Evolutionary conservation across 2,329 filamentous ascomycete genomes (phyloP).

Genomic region (Graphiopsis chlorocephala): DNA sequence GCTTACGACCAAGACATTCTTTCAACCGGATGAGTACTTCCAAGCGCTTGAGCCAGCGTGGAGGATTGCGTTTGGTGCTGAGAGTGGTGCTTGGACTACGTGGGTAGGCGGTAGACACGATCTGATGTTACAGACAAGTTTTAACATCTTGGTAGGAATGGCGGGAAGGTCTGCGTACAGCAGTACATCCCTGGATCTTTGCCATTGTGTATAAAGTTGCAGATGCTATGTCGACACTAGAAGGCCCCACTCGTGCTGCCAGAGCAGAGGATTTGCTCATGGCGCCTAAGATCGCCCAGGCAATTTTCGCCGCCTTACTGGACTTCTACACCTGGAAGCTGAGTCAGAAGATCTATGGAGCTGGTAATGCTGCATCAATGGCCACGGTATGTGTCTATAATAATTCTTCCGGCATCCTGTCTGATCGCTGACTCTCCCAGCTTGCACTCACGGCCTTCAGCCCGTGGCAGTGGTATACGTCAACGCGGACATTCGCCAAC

Average conservation of each 20-base stretch:
- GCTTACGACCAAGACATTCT: slow-evolving; percentile 78
- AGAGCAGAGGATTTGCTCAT: slow-evolving; percentile 67
- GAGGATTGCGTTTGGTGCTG: slow-evolving; percentile 75
- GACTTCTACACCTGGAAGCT: slow-evolving; percentile 90
- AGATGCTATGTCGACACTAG: slow-evolving; percentile 54
- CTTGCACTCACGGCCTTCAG: slow-evolving; percentile 69
- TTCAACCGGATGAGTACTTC: slow-evolving; percentile 97
- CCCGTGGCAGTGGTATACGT: slow-evolving; percentile 97
- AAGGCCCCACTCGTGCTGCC: slow-evolving; percentile 54
- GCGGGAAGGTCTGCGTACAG: slow-evolving; percentile 81
- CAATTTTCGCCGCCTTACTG: slow-evolving; percentile 69
- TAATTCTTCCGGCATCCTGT: neutral
- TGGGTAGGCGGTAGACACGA: slow-evolving; percentile 63
- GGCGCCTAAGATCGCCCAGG: slow-evolving; percentile 73
- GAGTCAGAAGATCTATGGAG: slow-evolving; percentile 69
- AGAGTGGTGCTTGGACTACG: slow-evolving; percentile 85
- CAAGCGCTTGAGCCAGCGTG: slow-evolving; percentile 94
- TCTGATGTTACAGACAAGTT: neutral
- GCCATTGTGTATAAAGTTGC: slow-evolving; percentile 67
- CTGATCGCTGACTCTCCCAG: slow-evolving; percentile 40
- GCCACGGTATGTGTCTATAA: slow-evolving; percentile 50
- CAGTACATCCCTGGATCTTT: slow-evolving; percentile 86
- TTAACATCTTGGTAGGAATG: slow-evolving; percentile 68
- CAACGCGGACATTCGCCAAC: slow-evolving; percentile 90
- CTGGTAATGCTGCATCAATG: slow-evolving; percentile 60